Base-by-base conservation (phyloP, 2,329 filamentous ascomycete species). In the Fusarium bulbicola region DNA sequence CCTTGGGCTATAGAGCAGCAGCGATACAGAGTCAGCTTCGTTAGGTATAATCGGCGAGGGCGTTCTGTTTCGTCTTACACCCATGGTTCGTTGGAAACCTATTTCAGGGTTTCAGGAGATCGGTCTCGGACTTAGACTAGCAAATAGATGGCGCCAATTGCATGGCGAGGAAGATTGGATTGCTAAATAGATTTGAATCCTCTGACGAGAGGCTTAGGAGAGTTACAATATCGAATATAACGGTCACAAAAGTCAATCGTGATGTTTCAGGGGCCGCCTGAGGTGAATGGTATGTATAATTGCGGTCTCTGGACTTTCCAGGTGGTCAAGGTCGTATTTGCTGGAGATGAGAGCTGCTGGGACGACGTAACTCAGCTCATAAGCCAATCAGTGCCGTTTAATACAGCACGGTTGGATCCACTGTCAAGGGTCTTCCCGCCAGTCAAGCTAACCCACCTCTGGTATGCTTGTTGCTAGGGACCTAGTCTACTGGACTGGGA, bases 1-100 rank as follows among this genome's bases (percentile, higher is more conserved):
- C 95, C 86, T 99, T 99, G 74, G 89, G 87, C 83, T 90, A 76
- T 50, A 74, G 21, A 56, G 50, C 34, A 56, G 64, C 53, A 71
- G 56, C 50, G 63, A 72, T 52, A 70, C 70, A 72, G 70, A 36
- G 66, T 79, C 63, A 78, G 76, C 70, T 62, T 73, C 53, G 37
- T 26, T 47, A 34, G 32, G 32, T 16, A 32, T 34, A 43, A 46
- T 66, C 36, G 49, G 53, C 26, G 42, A 62, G 47, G 49, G 52
- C 40, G 47, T 70, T 49, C 52, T 58, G 66, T 70, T 53, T 71
- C 46, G 60, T 70, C 81, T 79, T 77, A 83, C 81, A 80, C 79
- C 79, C 81, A 83, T 83, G 63, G 76, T 79, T 80, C 73, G 76
- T 79, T 80, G 74, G 76, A 45, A 45, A 74, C 71, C 70, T 70